Evolutionary conservation across 371 early-diverging fungal genomes (phyloP), one percentile per base, ranked within the genome.

Genomic region (Mortierella sp.): DNA sequence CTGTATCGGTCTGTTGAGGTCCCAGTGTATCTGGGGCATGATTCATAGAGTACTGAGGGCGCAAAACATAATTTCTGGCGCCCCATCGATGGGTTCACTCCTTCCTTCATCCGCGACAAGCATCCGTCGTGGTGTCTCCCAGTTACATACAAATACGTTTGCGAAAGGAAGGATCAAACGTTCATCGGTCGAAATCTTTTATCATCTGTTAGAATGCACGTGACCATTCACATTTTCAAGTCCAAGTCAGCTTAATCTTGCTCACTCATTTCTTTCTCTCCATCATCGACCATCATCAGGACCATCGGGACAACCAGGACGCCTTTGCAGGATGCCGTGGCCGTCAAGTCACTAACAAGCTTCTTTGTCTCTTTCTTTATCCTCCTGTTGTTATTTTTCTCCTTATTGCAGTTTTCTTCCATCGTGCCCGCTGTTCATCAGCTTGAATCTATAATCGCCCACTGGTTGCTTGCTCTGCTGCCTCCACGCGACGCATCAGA

Each of bases 151-250:
- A 65, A 65, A 65, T 65, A 65, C 65, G 65, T 65, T 65, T 65
- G 65, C 65, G 65, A 65, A 65, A 65, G 65, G 65, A 65, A 65
- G 65, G 65, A 65, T 65, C 65, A 65, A 65, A 65, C 38, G 2
- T 21, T 65, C 65, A 35, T 32, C 35, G 1, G 12, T 12, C 18
- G 18, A 65, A 18, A 65, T 65, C 65, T 65, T 65, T 65, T 65
- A 65, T 65, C 65, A 18, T 6, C 35, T 1, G 1, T 2, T 6
- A 0, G 1, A 0, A 4, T 32, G 10, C 65, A 65, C 65, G 65
- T 65, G 65, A 65, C 38, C 18, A 35, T 2, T 29, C 1, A 29
- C 0, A 24, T n/a, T 58, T 29, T 56, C 29, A 14, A 0, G 5
- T 32, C 12, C 27, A 55, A 1, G 11, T 58, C 58, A 3, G 8